Percentiles rank a stretch among this genome's conserved stretches.
phyloP scores from a whole-genome alignment of 495 filamentous ascomycete genomes.

The Neohortaea acidophila region DNA sequence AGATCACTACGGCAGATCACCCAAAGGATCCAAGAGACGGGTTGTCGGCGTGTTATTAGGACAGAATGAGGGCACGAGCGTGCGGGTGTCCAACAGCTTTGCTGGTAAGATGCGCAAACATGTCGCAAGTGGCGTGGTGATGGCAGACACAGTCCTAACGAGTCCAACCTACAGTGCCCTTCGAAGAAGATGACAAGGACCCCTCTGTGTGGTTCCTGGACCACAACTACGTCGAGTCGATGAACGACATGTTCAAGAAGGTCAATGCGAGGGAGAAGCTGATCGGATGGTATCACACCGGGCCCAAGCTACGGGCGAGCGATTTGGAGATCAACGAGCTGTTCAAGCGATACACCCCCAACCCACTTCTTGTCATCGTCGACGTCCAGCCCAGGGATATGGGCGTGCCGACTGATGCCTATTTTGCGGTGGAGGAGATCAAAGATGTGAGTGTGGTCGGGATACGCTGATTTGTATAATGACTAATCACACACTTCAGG shows the following conservation, averaged over 20 bases:
- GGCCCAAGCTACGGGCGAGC: conserved; percentile 88
- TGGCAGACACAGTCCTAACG: background rate
- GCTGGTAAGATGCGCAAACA: conserved; percentile 47
- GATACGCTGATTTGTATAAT: background rate
- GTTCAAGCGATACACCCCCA: conserved; percentile 96
- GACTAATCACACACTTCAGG: conserved; percentile 38
- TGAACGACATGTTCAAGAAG: conserved; percentile 99
- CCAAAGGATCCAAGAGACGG: conserved; percentile 77
- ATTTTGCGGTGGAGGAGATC: conserved; percentile 98
- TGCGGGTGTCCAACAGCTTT: conserved; percentile 97
- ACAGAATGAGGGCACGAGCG: conserved; percentile 87
- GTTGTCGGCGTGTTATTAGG: conserved; percentile 92
- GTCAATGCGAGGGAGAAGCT: conserved; percentile 98
- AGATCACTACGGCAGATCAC: conserved; percentile 93
- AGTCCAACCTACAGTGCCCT: conserved; percentile 53
- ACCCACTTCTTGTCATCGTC: conserved; percentile 91
- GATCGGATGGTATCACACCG: conserved; percentile 98
- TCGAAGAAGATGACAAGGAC: conserved; percentile 97
- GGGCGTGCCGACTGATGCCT: conserved; percentile 94
- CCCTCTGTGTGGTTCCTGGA: conserved; percentile 98
- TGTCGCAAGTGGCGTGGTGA: no score
- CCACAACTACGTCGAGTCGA: conserved; percentile 97
- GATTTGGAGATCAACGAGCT: conserved; percentile 99
- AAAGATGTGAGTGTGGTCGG: conserved; percentile 64
- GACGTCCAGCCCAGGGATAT: conserved; percentile 98